Evolutionary conservation across 305 asterid genomes (phyloP), one percentile per base, ranked within the genome.

Genomic region (Rubia balearica): DNA sequence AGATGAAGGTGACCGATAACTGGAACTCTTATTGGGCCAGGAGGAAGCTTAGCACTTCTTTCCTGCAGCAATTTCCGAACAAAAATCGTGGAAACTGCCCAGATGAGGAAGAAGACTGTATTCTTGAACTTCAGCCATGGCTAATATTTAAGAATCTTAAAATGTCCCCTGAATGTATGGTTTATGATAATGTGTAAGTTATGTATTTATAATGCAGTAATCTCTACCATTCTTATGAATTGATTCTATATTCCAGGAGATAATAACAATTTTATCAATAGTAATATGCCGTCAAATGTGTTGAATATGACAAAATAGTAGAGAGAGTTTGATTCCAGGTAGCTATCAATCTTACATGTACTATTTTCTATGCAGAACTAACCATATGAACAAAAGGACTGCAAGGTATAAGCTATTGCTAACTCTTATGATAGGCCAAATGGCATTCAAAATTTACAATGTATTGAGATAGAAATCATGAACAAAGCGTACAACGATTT

Each of bases 1-100:
- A 85, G 83, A 79, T 82, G 87, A n/a, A 84, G 68, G 46, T 89
- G 87, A 24, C 88, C 92, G 45, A 87, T 80, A 19, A 87, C 22
- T 0, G 92, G 92, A 36, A 87, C 82, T 68, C 85, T 65, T 60
- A 82, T n/a, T 0, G 96, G 96, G 7, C 88, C 85, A 7, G 92
- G 92, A 3, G 86, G 92, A 43, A 73, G 74, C 8, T 11, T 19
- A 9, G 22, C 2, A 38, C 53, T 9, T 11, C 42, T 55, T n/a
- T 14, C 1, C 3, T 51, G 59, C 24, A 69, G 11, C n/a, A 33
- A 38, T 38, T 38, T 55, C n/a, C 53, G 53, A 3, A 61, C 1
- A 0, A 75, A 12, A 13, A 62, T 30, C 3, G 80, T 66, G 21
- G 90, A 67, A 64, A 78, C 40, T 4, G 85, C 72, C 82, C 83